Percentiles rank a stretch among this genome's conserved stretches.
These are phyloP conservation scores for Warburgia ugandensis DNA, from an alignment of 164 flowering plant species.

Conservation along the genomic window DNA sequence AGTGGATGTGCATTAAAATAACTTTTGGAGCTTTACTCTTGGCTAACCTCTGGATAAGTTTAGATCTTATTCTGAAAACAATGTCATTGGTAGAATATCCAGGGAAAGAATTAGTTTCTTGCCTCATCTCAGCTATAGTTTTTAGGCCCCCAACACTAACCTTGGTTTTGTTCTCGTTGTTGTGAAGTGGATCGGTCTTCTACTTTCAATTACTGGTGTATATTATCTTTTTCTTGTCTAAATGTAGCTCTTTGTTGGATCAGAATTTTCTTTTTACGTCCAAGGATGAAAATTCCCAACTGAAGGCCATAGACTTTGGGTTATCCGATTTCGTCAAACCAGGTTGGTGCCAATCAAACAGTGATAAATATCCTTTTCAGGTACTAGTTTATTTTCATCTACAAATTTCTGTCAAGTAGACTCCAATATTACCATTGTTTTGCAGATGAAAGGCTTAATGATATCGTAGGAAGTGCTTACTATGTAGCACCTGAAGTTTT, in stretches of 20 bases:
- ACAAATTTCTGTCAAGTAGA: background rate
- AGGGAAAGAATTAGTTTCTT: no score
- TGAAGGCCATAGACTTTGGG: conserved; percentile 95
- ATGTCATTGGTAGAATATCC: no score
- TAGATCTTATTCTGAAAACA: no score
- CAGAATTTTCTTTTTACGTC: conserved; percentile 87
- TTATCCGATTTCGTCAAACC: conserved; percentile 93
- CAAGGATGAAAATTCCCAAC: conserved; percentile 67
- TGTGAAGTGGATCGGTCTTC: no score
- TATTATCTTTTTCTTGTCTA: conserved; percentile 9
- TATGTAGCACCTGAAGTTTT: conserved; percentile 98
- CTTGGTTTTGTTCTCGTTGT: no score
- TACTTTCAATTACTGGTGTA: no score
- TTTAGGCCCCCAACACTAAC: no score
- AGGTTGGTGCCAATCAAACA: conserved; percentile 39
- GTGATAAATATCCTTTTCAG: background rate
- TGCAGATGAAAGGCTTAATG: conserved; percentile 94
- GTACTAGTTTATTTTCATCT: background rate
- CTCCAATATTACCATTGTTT: conserved; percentile 12
- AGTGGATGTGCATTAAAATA: no score
- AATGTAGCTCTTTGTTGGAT: conserved; percentile 17
- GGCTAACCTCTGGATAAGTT: no score
- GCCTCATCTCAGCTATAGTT: no score
- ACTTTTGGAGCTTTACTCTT: no score
- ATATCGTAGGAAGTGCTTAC: conserved; percentile 98